Evolutionary conservation across 306 rosid genomes (phyloP).

Genomic region (Castanopsis chinensis): DNA sequence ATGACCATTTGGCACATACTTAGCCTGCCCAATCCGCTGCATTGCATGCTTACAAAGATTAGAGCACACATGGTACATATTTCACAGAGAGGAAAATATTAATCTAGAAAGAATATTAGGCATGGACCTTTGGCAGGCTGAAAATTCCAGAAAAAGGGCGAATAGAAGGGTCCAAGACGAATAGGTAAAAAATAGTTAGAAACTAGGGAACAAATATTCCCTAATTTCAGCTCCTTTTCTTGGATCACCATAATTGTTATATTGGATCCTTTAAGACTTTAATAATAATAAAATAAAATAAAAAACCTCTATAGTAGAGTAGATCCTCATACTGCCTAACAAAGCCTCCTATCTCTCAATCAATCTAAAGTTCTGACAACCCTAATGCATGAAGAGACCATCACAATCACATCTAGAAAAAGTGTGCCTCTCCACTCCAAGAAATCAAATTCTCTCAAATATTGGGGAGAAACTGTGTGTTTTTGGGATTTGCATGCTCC

Average conservation of each 20-base stretch:
- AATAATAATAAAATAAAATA: background rate
- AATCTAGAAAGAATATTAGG: background rate
- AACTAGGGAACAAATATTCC: background rate
- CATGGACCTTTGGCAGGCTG: background rate
- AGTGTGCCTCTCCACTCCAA: background rate
- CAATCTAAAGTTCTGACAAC: background rate
- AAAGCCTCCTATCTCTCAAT: background rate
- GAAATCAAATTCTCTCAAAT: background rate
- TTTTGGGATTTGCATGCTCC: background rate
- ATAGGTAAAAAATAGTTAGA: background rate
- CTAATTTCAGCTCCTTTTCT: background rate
- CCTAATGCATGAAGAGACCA: background rate
- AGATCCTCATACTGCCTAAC: background rate
- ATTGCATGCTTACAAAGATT: constrained; percentile 16
- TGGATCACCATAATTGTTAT: background rate
- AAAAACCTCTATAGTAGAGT: background rate
- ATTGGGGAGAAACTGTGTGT: background rate
- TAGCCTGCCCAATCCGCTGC: constrained; percentile 55
- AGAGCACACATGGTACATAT: constrained; percentile 2
- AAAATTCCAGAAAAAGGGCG: background rate
- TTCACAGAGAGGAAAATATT: background rate
- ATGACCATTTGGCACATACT: constrained; percentile 47
- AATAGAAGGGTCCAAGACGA: background rate
- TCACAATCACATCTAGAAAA: background rate
- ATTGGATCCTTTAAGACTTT: too few species aligned